Conservation (phyloP, 148 eudicot species). For the Amaranthus hypochondriacus region DNA sequence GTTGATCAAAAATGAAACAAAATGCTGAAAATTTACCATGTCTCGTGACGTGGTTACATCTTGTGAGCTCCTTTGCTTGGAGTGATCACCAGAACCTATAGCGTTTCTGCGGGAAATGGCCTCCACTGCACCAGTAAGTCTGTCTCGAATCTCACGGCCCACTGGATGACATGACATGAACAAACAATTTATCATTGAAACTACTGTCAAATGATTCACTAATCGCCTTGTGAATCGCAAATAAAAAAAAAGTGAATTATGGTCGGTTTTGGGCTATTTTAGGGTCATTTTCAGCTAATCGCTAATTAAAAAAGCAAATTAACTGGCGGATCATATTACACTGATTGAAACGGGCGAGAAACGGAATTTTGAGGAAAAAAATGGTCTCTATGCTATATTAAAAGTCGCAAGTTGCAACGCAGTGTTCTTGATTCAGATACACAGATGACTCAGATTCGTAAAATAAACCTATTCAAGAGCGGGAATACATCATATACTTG, state of each 20-base stretch:
- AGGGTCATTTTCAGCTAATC: not conserved
- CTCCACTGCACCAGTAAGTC: conserved; percentile 77
- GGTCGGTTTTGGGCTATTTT: not conserved
- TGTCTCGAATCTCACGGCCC: conserved; percentile 75
- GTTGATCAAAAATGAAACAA: not conserved
- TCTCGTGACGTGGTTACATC: conserved; percentile 69
- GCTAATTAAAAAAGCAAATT: too few species aligned
- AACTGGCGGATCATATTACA: too few species aligned
- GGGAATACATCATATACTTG: not conserved
- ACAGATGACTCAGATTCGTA: not conserved
- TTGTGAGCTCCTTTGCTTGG: conserved; percentile 52
- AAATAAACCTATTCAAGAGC: not conserved
- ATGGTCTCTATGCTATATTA: not conserved
- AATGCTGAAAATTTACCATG: conserved; percentile 41
- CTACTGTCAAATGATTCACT: not conserved
- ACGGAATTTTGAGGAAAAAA: not conserved
- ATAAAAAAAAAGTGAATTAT: not conserved
- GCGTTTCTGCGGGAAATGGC: conserved; percentile 68
- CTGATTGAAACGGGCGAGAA: too few species aligned
- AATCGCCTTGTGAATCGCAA: not conserved
- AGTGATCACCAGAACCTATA: conserved; percentile 51
- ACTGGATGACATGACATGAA: conserved; percentile 28
- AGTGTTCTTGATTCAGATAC: not conserved
- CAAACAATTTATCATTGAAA: conserved; percentile 7
- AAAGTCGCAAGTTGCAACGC: not conserved